phyloP scores from a whole-genome alignment of 768 basidiomycete species.

The Suillus ampliporus region DNA sequence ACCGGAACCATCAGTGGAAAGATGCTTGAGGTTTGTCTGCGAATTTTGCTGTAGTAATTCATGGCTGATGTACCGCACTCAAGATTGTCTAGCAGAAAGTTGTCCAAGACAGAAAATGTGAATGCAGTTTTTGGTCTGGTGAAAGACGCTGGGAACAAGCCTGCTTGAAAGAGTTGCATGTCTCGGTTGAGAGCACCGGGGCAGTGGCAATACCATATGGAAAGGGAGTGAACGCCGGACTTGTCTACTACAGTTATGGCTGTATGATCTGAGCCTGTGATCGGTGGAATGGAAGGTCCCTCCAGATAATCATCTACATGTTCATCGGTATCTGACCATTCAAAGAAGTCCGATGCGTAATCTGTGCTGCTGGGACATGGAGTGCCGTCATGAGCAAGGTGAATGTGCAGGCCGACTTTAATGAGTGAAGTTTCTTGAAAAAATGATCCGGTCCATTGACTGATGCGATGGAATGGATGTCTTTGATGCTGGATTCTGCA shows the following conservation, averaged over 20 bases:
- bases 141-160: conserved; percentile 4
- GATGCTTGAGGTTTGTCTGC: not conserved
- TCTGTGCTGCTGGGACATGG: not conserved
- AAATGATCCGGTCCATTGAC: not conserved
- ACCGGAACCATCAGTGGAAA: not conserved
- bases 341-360: not conserved
- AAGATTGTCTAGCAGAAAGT: not conserved
- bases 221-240: not conserved
- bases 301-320: not conserved
- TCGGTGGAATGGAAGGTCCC: not conserved
- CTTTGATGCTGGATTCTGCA: not conserved
- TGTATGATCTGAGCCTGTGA: not conserved
- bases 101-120: not conserved
- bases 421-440: not conserved
- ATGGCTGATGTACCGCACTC: not conserved
- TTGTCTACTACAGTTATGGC: not conserved
- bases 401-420: not conserved
- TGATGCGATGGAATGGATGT: not conserved
- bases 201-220: not conserved
- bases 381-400: not conserved
- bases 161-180: not conserved
- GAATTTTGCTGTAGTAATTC: not conserved
- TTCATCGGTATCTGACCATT: conserved; percentile 4
- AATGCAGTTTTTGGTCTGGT: not conserved
- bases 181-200: not conserved